Percentiles rank a stretch among this genome's conserved stretches.
These are phyloP conservation scores for Flaveria floridana DNA, from an alignment of 140 eudicot species.

Conservation along the genomic window DNA sequence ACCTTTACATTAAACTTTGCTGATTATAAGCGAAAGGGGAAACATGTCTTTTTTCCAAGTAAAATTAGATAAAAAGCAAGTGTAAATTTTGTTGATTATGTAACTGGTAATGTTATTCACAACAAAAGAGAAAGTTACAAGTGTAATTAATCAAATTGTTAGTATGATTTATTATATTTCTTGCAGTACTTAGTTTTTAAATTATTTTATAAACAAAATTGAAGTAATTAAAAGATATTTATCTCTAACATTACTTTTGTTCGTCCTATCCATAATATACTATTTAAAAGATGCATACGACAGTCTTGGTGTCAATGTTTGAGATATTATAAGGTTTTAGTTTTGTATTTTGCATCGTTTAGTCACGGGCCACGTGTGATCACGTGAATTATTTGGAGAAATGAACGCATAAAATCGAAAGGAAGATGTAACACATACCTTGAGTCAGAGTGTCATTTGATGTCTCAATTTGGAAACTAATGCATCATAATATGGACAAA, in stretches of 20 bases:
- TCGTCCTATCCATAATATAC: neutral
- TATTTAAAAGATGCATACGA: neutral
- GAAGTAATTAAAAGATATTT: too few species aligned
- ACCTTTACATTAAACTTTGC: neutral
- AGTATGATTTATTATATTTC: too few species aligned
- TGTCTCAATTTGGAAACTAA: constrained; percentile 10
- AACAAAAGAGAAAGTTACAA: neutral
- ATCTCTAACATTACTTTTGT: neutral
- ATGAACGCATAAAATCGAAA: neutral
- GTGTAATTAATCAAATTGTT: too few species aligned
- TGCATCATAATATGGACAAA: neutral
- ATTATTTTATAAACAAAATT: too few species aligned
- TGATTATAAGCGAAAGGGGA: too few species aligned
- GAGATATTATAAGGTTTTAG: neutral
- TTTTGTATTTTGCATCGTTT: neutral
- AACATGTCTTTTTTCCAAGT: too few species aligned
- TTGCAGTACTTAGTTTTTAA: too few species aligned
- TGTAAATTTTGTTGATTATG: neutral
- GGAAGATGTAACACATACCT: neutral
- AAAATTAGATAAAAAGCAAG: too few species aligned
- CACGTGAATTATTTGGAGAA: constrained; percentile 9
- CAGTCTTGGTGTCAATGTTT: neutral
- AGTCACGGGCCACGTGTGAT: neutral
- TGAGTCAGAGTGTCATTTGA: constrained; percentile 6
- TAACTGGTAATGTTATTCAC: neutral